Evolutionary conservation across 352 stramenopile species (phyloP), one percentile per base, ranked within the genome.

Genomic region (Peronospora tabacina): DNA sequence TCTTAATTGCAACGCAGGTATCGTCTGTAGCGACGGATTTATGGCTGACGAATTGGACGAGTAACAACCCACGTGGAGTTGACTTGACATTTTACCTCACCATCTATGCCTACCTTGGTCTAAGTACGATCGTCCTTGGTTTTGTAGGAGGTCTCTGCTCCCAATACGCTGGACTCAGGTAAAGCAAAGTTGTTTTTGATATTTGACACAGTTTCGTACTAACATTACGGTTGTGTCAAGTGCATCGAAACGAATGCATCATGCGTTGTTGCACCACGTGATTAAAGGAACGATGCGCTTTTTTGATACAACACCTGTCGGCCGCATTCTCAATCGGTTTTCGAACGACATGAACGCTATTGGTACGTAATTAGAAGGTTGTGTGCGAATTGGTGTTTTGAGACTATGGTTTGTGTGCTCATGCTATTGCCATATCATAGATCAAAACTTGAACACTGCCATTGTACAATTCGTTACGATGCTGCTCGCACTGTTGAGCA

Each of bases 271-370:
- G 32, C 61, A 71, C 15, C 59, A 66, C 29, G 49, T 95, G 3
- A 68, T 90, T 15, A 69, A 70, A 22, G 83, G 77, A 4, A 88
- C 82, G 12, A 88, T 95, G 81, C 64, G 72, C 22, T 97, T 94
- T 60, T 96, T 95, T 47, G 72, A 87, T 33, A 79, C 70, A 7
- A 93, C 75, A 4, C 85, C 86, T 0, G 61, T 93, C 5, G 87
- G 81, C 3, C 70, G 77, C 3, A 74, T 95, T 28, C 56, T 93
- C 16, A 87, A 85, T 35, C 72, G 87, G 0, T 90, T 95, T 49
- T 82, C 69, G 4, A 76, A 73, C 48, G 76, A 87, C 44, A 72
- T 85, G 51, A 74, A 73, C 44, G 70, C 63, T 10, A 83, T 87
- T 32, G 76, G 71, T 83, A 63, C 5, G 62, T 7, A 12, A 10